Percentiles rank a stretch among this genome's conserved stretches.
phyloP scores from a whole-genome alignment of 768 basidiomycete genomes.

The Boletus fagicola region DNA sequence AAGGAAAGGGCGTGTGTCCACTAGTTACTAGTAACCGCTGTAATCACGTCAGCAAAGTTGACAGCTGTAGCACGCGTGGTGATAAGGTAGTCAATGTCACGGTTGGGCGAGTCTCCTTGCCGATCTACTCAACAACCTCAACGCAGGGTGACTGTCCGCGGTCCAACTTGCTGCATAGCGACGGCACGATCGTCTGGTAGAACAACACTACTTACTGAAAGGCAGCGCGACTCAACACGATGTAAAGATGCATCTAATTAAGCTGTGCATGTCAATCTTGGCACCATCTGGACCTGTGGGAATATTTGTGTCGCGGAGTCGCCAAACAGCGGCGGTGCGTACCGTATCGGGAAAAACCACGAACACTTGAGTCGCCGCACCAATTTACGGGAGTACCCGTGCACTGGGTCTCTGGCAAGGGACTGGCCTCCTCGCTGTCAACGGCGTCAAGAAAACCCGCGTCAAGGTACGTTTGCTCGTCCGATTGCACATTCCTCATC shows the following conservation, averaged over 20 bases:
- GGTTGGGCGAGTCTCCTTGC: not conserved
- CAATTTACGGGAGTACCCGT: slow-evolving; percentile 30
- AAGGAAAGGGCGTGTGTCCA: not conserved
- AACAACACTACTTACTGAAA: too few relatives aligned
- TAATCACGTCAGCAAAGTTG: slow-evolving; percentile 23
- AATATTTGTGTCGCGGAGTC: too few relatives aligned
- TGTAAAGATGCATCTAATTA: too few relatives aligned
- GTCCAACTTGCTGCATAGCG: not conserved
- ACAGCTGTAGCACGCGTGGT: not conserved
- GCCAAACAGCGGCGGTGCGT: too few relatives aligned
- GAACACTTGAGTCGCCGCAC: slow-evolving; percentile 33
- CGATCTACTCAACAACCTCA: not conserved
- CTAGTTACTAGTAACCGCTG: not conserved
- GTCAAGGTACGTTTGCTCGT: slow-evolving; percentile 31
- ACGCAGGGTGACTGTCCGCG: too few relatives aligned
- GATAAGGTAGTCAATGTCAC: not conserved
- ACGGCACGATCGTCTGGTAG: not conserved
- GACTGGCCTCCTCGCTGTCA: slow-evolving; percentile 16
- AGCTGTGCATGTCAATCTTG: too few relatives aligned
- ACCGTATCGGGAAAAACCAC: too few relatives aligned
- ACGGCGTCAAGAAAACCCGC: slow-evolving; percentile 33
- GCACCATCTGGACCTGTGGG: too few relatives aligned
- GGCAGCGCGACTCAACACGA: too few relatives aligned
- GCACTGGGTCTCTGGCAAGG: not conserved
- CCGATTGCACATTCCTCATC: not conserved